phyloP scores from a whole-genome alignment of 164 flowering plant genomes.

The Dillenia turbinata region DNA sequence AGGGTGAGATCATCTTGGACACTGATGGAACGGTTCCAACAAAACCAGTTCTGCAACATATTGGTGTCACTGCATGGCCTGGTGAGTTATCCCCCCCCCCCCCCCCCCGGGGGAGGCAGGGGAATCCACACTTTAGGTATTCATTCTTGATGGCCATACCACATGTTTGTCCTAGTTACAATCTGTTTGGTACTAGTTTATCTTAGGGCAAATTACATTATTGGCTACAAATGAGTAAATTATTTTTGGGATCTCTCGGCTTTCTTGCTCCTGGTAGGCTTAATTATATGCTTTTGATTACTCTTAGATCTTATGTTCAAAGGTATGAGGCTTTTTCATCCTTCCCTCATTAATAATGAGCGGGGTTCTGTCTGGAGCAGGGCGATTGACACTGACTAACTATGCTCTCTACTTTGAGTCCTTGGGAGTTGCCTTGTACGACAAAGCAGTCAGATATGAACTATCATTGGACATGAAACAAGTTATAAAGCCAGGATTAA shows the following conservation, averaged over 20 bases:
- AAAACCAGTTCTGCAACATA: conserved; percentile 84
- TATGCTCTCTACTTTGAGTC: conserved; percentile 85
- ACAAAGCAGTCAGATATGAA: conserved; percentile 79
- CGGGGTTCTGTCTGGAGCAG: conserved; percentile 29
- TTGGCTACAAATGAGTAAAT: background rate
- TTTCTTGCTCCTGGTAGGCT: no score
- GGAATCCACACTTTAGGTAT: no score
- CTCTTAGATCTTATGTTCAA: no score
- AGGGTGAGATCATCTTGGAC: conserved; percentile 70
- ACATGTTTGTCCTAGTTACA: no score
- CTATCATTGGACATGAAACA: conserved; percentile 70
- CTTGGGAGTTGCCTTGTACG: conserved; percentile 71
- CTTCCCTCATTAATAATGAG: no score
- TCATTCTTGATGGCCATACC: no score
- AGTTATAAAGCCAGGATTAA: conserved; percentile 77
- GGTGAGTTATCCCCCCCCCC: conserved; percentile 40
- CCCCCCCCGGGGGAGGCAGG: no score
- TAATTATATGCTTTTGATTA: no score
- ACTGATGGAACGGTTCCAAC: conserved; percentile 80
- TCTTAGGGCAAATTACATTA: no score
- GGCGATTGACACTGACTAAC: conserved; percentile 74
- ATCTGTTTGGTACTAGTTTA: no score
- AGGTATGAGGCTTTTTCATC: no score
- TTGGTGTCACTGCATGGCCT: conserved; percentile 91
- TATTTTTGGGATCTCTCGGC: background rate